Evolutionary conservation across 495 filamentous ascomycete species (phyloP).

Genomic region (Evansstolkia leycettana): DNA sequence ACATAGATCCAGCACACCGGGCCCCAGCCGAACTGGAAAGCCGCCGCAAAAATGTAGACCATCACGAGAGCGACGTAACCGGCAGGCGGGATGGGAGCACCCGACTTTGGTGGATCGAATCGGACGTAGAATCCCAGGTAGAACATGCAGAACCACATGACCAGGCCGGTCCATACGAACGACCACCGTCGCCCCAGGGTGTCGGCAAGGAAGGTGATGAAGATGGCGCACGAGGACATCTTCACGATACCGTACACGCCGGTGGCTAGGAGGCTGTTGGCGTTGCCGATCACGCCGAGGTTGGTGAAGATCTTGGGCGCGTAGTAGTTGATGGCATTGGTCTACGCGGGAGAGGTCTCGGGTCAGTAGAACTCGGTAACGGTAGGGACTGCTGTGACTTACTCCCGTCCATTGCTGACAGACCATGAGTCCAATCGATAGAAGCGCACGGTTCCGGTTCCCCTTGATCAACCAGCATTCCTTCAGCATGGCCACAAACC

Average conservation of each 20-base stretch:
- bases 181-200: constrained; percentile 61
- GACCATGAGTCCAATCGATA: constrained; percentile 48
- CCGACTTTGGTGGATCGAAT: too few species aligned
- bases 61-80: constrained; percentile 59
- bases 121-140: constrained; percentile 46
- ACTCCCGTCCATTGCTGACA: constrained; percentile 58
- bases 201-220: constrained; percentile 62
- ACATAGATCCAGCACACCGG: constrained; percentile 72
- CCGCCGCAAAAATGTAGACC: constrained; percentile 62
- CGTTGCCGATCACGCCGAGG: constrained; percentile 32
- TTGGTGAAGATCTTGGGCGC: constrained; percentile 58
- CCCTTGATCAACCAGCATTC: constrained; percentile 61
- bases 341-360: constrained; percentile 33
- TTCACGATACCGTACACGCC: constrained; percentile 43
- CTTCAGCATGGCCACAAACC: constrained; percentile 41
- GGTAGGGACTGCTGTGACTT: constrained; percentile 10
- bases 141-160: constrained; percentile 51
- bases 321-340: constrained; percentile 60
- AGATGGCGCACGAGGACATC: constrained; percentile 44
- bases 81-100: constrained; percentile 34
- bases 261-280: constrained; percentile 38
- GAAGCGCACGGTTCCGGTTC: constrained; percentile 50
- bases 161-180: constrained; percentile 47
- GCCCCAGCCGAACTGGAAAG: constrained; percentile 73
- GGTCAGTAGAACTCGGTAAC: too few species aligned